phyloP scores from a whole-genome alignment of 2,329 filamentous ascomycete genomes.

The Fusarium sp. region DNA sequence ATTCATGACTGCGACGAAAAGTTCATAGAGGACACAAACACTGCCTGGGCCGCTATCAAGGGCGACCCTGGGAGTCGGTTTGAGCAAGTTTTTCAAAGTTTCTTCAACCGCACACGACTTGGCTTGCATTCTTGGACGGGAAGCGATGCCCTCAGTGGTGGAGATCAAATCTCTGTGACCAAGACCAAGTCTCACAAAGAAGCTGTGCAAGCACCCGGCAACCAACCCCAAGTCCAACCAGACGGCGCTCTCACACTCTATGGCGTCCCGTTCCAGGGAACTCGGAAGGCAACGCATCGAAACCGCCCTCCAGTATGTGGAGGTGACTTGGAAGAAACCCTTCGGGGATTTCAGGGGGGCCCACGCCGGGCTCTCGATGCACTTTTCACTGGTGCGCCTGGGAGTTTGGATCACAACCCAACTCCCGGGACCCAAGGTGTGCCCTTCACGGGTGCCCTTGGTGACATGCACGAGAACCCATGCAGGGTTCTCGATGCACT shows the following conservation, averaged over 20 bases:
- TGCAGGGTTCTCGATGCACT: no score
- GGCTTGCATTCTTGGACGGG: slow-evolving; percentile 4
- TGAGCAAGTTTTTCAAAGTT: background rate
- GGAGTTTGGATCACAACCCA: no score
- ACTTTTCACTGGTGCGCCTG: background rate
- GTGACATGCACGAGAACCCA: no score
- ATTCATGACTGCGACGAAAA: background rate
- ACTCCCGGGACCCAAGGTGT: background rate
- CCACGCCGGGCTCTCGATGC: background rate
- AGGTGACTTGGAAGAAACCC: background rate
- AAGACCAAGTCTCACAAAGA: background rate
- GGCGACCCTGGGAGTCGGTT: background rate
- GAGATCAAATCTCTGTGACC: background rate
- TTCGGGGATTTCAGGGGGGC: background rate
- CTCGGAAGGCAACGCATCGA: background rate
- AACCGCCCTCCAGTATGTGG: background rate
- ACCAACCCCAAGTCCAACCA: background rate
- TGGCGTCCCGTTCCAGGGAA: background rate
- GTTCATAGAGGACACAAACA: background rate
- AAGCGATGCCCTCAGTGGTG: background rate
- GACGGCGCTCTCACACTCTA: background rate
- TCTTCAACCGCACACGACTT: background rate
- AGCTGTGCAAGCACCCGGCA: no score
- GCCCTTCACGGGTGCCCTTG: background rate
- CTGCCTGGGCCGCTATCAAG: background rate